Evolutionary conservation across 2,329 filamentous ascomycete genomes (phyloP), one percentile per base, ranked within the genome.

Genomic region (Hymenotorrendiella dingleyae): DNA sequence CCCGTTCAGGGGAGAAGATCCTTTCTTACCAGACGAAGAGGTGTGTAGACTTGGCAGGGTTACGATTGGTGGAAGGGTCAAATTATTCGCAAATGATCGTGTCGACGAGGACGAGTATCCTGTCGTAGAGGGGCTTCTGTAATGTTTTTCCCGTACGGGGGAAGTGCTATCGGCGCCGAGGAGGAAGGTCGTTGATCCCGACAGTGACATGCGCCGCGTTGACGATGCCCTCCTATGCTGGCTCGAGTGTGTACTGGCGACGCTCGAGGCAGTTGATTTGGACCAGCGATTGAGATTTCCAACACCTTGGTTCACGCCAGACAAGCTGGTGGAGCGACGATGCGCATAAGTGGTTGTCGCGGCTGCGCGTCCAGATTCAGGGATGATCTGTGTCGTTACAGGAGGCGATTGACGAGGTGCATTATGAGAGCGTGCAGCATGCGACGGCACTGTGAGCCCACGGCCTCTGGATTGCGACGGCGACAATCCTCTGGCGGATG

Each of bases 1-100:
- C 26, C 50, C 53, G 22, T 48, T 56, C 40, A 56, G 48, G 33
- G 56, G 55, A 6, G 60, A 57, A 17, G 57, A 49, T 11, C 45
- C 41, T 26, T 48, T 55, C n/a, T 36, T 47, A 7, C 45, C 45
- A n/a, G n/a, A n/a, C n/a, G n/a, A n/a, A 14, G 49, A 48, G 9
- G 48, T 53, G 46, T 59, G 52, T 36, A 55, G 40, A 46, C 41
- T 49, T n/a, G 58, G 58, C 11, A 59, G 47, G 4, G 57, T 59
- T 23, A 57, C 54, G 32, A 61, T 57, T n/a, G 57, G 57, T 6
- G 59, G 58, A 11, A 62, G 45, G 12, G 45, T 27, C 22, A 35
- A 42, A 16, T 21, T 16, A 34, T 32, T 40, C 16, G 22, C 39
- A 29, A 36, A 36, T 17, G 27, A n/a, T 16, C 39, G 21, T 22